Conservation (phyloP, 441 rosid genomes). For the Caryocar brasiliense region DNA sequence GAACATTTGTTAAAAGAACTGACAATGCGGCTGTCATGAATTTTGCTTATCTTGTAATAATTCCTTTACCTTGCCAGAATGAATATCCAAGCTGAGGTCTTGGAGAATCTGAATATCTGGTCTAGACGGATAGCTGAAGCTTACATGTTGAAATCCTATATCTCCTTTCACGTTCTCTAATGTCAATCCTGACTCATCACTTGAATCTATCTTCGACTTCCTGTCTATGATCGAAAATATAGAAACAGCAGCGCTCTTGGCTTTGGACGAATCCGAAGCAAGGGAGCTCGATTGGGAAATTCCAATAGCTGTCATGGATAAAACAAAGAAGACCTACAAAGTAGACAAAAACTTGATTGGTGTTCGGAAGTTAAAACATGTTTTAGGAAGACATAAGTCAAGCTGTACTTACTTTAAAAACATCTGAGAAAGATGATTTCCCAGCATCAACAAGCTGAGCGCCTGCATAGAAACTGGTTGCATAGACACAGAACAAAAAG, state of each 20-base stretch:
- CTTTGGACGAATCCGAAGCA: slow-evolving; percentile 51
- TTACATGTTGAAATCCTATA: slow-evolving; percentile 48
- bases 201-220: slow-evolving; percentile 51
- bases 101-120: slow-evolving; percentile 64
- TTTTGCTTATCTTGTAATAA: too few relatives aligned
- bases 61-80: slow-evolving; percentile 69
- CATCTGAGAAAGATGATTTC: slow-evolving; percentile 40
- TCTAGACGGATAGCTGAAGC: slow-evolving; percentile 65
- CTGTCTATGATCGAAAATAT: slow-evolving; percentile 56
- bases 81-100: slow-evolving; percentile 49
- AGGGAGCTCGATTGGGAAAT: slow-evolving; percentile 56
- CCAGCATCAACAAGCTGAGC: slow-evolving; percentile 52
- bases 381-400: background rate
- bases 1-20: background rate
- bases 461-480: slow-evolving; percentile 63
- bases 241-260: slow-evolving; percentile 56
- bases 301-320: slow-evolving; percentile 50
- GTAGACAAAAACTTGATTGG: background rate
- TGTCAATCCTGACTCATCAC: slow-evolving; percentile 43
- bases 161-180: slow-evolving; percentile 47
- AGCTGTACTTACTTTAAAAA: slow-evolving; percentile 43
- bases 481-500: slow-evolving; percentile 44
- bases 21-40: background rate
- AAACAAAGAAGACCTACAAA: slow-evolving; percentile 64
- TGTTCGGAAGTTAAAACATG: background rate